These are phyloP conservation scores for Fagopyrum homotropicum DNA, from an alignment of 148 eudicot species.

Conservation along the genomic window DNA sequence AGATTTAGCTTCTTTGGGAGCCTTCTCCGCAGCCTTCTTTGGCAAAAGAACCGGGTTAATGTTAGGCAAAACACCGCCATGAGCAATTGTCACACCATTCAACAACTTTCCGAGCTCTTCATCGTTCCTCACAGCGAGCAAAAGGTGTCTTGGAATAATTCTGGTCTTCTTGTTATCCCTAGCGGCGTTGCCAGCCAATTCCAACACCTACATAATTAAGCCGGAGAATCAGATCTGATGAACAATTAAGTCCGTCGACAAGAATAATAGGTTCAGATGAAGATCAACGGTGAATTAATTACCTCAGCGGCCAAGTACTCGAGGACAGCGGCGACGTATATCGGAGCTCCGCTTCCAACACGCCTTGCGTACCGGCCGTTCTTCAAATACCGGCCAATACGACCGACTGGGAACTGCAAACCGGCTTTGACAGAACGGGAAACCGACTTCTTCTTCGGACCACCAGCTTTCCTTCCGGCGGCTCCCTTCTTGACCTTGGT, in stretches of 20 bases:
- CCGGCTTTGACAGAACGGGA: constrained; percentile 61
- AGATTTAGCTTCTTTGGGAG: constrained; percentile 37
- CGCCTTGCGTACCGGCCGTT: constrained; percentile 61
- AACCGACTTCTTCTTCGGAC: constrained; percentile 54
- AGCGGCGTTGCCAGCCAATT: neutral
- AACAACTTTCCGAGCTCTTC: neutral
- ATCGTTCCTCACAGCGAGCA: constrained; percentile 1
- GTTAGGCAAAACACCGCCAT: constrained; percentile 65
- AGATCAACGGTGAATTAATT: neutral
- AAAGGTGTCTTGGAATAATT: neutral
- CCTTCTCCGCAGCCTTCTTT: constrained; percentile 41
- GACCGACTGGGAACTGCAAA: constrained; percentile 68
- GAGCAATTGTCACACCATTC: constrained; percentile 23
- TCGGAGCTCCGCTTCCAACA: constrained; percentile 70
- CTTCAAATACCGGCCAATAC: constrained; percentile 62
- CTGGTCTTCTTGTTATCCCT: constrained; percentile 9
- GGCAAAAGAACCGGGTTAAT: constrained; percentile 59
- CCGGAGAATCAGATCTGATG: neutral
- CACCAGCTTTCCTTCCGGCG: constrained; percentile 57
- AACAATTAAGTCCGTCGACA: too few relatives aligned
- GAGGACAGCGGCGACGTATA: constrained; percentile 65
- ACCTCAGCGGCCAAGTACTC: constrained; percentile 79
- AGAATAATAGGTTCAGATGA: neutral
- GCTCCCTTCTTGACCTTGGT: constrained; percentile 61
- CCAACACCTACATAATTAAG: neutral